Conservation (phyloP, 1,284 basidiomycete genomes). For the Pseudomicrostroma phylloplanum region DNA sequence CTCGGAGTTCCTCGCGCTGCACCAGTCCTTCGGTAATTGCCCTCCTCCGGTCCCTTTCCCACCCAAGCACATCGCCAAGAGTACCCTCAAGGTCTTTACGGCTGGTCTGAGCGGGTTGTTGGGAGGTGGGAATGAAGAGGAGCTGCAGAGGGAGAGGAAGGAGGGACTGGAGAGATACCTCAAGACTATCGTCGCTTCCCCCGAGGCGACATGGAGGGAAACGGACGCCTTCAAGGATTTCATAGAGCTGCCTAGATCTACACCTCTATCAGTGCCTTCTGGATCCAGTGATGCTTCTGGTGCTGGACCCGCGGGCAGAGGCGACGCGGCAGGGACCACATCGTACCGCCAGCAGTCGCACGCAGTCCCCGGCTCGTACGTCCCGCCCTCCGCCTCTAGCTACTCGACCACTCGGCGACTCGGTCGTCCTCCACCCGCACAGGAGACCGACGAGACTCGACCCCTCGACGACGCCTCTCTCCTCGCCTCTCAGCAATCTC, state of each 20-base stretch:
- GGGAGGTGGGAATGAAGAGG: slow-evolving; percentile 11
- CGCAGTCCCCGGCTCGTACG: slow-evolving; percentile 10
- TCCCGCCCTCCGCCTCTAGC: background rate
- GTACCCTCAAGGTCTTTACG: slow-evolving; percentile 35
- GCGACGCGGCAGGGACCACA: slow-evolving; percentile 7
- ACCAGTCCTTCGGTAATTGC: slow-evolving; percentile 68
- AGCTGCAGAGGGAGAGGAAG: slow-evolving; percentile 65
- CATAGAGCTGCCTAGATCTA: slow-evolving; percentile 65
- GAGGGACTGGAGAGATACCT: slow-evolving; percentile 75
- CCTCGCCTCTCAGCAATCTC: slow-evolving; percentile 68
- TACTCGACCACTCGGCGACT: slow-evolving; percentile 12
- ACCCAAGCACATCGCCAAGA: slow-evolving; percentile 65
- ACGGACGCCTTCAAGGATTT: slow-evolving; percentile 75
- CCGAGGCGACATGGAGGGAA: slow-evolving; percentile 75
- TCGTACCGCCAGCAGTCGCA: slow-evolving; percentile 10
- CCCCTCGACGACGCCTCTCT: slow-evolving; percentile 77
- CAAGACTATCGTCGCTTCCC: slow-evolving; percentile 71
- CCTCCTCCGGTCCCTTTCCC: slow-evolving; percentile 70
- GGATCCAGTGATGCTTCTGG: background rate
- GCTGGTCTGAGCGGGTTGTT: slow-evolving; percentile 19
- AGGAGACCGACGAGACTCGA: slow-evolving; percentile 78
- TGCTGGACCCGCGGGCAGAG: background rate
- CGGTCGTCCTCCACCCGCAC: slow-evolving; percentile 53
- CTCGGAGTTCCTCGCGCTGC: slow-evolving; percentile 82
- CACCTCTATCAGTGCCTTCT: slow-evolving; percentile 21